Conservation (phyloP, 2,329 filamentous ascomycete genomes). For the Coniochaeta sp. region DNA sequence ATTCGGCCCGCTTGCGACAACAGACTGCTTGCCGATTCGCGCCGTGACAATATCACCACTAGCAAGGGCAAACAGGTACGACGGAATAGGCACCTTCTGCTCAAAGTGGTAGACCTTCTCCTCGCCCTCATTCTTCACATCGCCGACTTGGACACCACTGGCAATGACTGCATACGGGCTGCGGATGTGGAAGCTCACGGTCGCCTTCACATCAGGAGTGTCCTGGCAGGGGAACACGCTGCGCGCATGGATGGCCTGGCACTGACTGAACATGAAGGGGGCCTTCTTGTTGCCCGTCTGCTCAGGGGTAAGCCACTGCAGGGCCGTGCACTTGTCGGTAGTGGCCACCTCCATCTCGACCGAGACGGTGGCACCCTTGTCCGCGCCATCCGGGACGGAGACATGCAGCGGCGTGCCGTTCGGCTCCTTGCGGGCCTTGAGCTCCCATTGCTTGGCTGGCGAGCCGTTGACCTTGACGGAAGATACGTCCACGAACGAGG, state of each 20-base stretch:
- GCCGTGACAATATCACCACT: constrained; percentile 78
- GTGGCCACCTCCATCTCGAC: constrained; percentile 68
- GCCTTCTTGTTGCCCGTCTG: constrained; percentile 95
- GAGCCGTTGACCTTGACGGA: constrained; percentile 63
- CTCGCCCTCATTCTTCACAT: constrained; percentile 41
- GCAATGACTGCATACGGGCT: constrained; percentile 87
- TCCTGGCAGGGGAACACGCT: constrained; percentile 96
- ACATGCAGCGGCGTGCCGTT: constrained; percentile 68
- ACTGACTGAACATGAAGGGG: constrained; percentile 97
- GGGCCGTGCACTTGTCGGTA: constrained; percentile 79
- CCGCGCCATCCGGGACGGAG: constrained; percentile 45
- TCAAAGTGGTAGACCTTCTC: constrained; percentile 74
- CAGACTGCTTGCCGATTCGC: constrained; percentile 77
- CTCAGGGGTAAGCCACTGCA: constrained; percentile 90
- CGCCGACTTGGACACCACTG: constrained; percentile 62
- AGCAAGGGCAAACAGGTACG: constrained; percentile 91
- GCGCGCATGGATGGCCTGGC: constrained; percentile 90
- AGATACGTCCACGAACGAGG: constrained; percentile 71
- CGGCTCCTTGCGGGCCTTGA: constrained; percentile 64
- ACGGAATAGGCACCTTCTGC: constrained; percentile 87
- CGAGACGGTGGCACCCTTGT: constrained; percentile 45
- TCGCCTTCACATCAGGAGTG: constrained; percentile 95
- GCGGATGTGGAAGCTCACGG: constrained; percentile 79
- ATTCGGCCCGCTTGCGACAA: constrained; percentile 82
- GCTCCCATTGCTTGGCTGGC: constrained; percentile 56